Evolutionary conservation across 352 stramenopile genomes (phyloP).

Genomic region (Ophiocytium majus): DNA sequence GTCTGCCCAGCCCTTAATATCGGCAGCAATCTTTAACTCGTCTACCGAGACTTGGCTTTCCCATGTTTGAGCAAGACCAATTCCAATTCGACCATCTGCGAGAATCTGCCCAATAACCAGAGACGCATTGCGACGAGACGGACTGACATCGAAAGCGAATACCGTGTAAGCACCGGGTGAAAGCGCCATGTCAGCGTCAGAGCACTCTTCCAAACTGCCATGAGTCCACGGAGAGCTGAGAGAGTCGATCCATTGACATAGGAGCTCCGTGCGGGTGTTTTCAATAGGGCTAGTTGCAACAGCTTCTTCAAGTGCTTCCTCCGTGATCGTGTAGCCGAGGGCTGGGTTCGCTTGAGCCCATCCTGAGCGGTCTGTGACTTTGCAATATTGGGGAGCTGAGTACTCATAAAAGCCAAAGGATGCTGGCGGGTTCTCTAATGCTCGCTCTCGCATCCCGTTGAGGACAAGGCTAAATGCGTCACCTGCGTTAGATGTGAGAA

Average conservation of each 20-base stretch:
- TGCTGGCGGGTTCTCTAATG: background rate
- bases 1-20: background rate
- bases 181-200: background rate
- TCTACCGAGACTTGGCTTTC: conserved; percentile 16
- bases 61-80: background rate
- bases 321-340: conserved; percentile 1
- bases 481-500: background rate
- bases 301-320: conserved; percentile 13
- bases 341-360: background rate
- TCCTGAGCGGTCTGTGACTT: background rate
- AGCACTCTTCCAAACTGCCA: background rate
- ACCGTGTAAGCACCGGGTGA: background rate
- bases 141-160: conserved; percentile 1
- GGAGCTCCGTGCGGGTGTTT: background rate
- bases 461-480: background rate
- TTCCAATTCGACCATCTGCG: background rate
- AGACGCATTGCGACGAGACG: background rate
- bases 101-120: background rate
- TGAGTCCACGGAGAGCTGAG: background rate
- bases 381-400: background rate
- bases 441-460: background rate
- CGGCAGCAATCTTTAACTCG: background rate
- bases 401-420: background rate
- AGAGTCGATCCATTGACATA: conserved; percentile 15
- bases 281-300: conserved; percentile 3